Evolutionary conservation across 140 eudicot genomes (phyloP).

Genomic region (Anethum foeniculum): DNA sequence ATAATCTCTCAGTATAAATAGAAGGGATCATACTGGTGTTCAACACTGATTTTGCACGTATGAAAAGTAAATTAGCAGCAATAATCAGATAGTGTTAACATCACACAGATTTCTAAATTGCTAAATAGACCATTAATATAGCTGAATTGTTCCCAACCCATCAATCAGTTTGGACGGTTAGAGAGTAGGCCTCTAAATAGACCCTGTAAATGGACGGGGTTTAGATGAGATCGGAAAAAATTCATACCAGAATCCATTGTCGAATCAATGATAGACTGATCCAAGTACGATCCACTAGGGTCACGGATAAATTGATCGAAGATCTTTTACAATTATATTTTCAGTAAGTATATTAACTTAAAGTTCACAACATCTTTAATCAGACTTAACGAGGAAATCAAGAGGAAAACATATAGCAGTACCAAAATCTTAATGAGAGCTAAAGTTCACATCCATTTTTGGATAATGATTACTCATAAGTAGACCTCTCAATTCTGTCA

Average conservation of each 20-base stretch:
- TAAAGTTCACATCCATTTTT: too few relatives aligned
- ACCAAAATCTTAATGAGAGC: too few relatives aligned
- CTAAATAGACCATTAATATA: not conserved
- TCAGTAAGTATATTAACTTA: too few relatives aligned
- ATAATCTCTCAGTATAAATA: too few relatives aligned
- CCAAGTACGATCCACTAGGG: not conserved
- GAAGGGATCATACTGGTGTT: constrained; percentile 26
- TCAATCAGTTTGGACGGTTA: not conserved
- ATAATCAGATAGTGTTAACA: not conserved
- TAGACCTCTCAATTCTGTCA: too few relatives aligned
- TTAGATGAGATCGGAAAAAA: not conserved
- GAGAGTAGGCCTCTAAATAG: not conserved
- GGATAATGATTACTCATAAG: too few relatives aligned
- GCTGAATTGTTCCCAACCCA: not conserved
- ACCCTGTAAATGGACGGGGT: not conserved
- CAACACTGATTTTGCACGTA: constrained; percentile 20
- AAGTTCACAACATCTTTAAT: too few relatives aligned
- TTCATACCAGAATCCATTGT: not conserved
- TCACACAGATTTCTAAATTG: too few relatives aligned
- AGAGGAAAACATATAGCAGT: too few relatives aligned
- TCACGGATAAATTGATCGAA: not conserved
- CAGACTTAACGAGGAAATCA: too few relatives aligned
- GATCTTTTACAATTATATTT: too few relatives aligned
- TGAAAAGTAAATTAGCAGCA: constrained; percentile 7
- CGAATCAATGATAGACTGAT: not conserved